Conservation (phyloP, 108 stramenopile genomes). For the Chaetoceros muelleri region DNA sequence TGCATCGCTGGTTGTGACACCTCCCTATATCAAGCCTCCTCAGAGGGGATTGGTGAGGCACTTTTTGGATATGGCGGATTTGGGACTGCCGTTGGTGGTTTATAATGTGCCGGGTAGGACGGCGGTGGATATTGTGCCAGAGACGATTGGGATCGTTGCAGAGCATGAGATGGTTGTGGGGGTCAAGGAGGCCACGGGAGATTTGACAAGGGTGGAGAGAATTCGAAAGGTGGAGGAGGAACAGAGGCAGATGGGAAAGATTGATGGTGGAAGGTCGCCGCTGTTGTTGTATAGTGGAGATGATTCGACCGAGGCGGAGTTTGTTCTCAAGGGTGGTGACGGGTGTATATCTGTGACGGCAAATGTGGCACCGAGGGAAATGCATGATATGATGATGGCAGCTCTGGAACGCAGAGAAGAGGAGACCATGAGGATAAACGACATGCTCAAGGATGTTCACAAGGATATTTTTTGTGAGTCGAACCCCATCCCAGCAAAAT, state of each 20-base stretch:
- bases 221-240: slow-evolving; percentile 25
- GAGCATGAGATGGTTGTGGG: slow-evolving; percentile 68
- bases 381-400: slow-evolving; percentile 56
- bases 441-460: slow-evolving; percentile 43
- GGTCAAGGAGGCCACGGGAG: slow-evolving; percentile 85
- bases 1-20: slow-evolving; percentile 83
- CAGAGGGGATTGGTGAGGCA: slow-evolving; percentile 76
- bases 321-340: slow-evolving; percentile 77
- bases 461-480: slow-evolving; percentile 66
- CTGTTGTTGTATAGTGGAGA: slow-evolving; percentile 86
- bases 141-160: slow-evolving; percentile 41
- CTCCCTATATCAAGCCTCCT: slow-evolving; percentile 91
- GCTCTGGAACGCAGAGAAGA: slow-evolving; percentile 40
- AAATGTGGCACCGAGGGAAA: slow-evolving; percentile 58
- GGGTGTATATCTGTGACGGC: slow-evolving; percentile 88
- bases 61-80: slow-evolving; percentile 61
- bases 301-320: slow-evolving; percentile 74
- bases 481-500: slow-evolving; percentile 84
- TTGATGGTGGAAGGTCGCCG: slow-evolving; percentile 14
- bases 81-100: slow-evolving; percentile 78
- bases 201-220: slow-evolving; percentile 52
- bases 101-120: slow-evolving; percentile 90
- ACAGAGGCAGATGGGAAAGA: too few species aligned
- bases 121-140: slow-evolving; percentile 48
- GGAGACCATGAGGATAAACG: slow-evolving; percentile 44